A percentile compares a stretch with the other conserved stretches of the same genome.
Evolutionary conservation across 345 rosid genomes (phyloP).

Genomic region (Kernera saxatilis): DNA sequence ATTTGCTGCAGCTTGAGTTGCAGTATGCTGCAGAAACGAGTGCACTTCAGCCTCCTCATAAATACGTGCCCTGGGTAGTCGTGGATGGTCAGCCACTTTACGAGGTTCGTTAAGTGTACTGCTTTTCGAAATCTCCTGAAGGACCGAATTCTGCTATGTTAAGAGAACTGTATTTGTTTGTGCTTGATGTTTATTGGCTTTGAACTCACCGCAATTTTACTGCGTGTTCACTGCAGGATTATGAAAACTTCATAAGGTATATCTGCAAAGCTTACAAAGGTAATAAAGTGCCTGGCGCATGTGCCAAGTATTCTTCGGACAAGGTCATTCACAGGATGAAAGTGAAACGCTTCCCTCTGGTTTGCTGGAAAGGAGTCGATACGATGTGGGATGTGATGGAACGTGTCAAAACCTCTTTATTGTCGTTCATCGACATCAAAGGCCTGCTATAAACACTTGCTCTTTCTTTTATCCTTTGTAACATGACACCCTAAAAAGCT

Average conservation of each 20-base stretch:
- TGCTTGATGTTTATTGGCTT: not conserved
- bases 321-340: slow-evolving; percentile 9
- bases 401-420: slow-evolving; percentile 5
- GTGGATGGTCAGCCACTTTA: slow-evolving; percentile 92
- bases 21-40: slow-evolving; percentile 76
- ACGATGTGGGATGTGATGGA: slow-evolving; percentile 11
- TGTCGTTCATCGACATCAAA: not conserved
- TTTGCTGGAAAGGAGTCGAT: slow-evolving; percentile 36
- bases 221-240: slow-evolving; percentile 43
- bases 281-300: slow-evolving; percentile 41
- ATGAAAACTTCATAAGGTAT: slow-evolving; percentile 67
- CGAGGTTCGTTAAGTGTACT: slow-evolving; percentile 48
- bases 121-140: not conserved
- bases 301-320: slow-evolving; percentile 34
- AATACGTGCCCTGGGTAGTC: slow-evolving; percentile 92
- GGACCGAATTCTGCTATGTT: not conserved
- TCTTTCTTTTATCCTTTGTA: not conserved
- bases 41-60: slow-evolving; percentile 81
- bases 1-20: slow-evolving; percentile 65
- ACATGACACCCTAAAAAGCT: not conserved
- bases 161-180: not conserved
- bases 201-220: not conserved
- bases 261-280: slow-evolving; percentile 76
- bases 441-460: slow-evolving; percentile 12
- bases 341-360: slow-evolving; percentile 27